Evolutionary conservation across 768 basidiomycete species (phyloP), one percentile per base, ranked within the genome.

Genomic region (Suillus sp.): DNA sequence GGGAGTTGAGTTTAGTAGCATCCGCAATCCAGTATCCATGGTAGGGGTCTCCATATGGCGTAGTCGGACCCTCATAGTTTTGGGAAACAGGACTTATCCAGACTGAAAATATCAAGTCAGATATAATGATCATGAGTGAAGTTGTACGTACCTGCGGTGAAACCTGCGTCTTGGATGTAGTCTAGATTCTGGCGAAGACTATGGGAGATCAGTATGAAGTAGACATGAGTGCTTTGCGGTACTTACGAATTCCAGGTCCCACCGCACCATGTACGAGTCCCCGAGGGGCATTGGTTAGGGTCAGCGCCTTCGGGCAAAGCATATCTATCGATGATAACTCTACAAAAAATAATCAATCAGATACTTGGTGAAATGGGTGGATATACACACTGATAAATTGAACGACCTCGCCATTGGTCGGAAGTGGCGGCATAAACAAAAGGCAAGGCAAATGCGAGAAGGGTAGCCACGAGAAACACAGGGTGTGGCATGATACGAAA

Each of bases 21-120:
- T 94, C 88, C 59, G 85, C 82, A 35, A 86, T 81, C 92, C 93
- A 94, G 75, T 94, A 93, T 20, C 92, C 92, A 68, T 93, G 92
- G 75, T 95, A 95, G 18, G 93, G 78, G 68, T 92, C 90, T 22
- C 92, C 91, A 71, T 93, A 94, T 1, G 84, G 78, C 3, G 90
- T 86, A 54, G 83, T 71, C 14, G 88, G 84, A 0, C 91, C 90
- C 42, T 90, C 76, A 64, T 90, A 92, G 72, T 93, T 93, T 75
- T 92, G 84, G 63, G 84, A 87, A 20, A 94, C 83, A 13, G 92
- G 93, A 64, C 89, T 91, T 64, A 92, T 93, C 92, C 92, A 94
- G 53, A 93, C 88, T 88, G 64, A 18, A n/a, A 62, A 60, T 61
- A 34, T 34, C 20, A 35, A 58, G 42, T n/a, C 53, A 37, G 53